phyloP scores from a whole-genome alignment of 148 eudicot genomes.

The Silene latifolia region DNA sequence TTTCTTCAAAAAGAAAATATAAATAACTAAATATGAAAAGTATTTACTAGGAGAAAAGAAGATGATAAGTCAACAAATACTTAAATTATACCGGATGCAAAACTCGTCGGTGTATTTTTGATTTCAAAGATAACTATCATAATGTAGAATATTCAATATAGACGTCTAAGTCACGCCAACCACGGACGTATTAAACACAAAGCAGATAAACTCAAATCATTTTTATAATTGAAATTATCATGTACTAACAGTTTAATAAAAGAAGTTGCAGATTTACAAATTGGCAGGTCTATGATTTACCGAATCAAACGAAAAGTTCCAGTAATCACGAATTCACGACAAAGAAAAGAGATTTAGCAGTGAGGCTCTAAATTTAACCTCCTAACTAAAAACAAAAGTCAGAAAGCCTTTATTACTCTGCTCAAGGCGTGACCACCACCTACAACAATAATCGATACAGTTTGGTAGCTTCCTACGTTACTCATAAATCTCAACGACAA shows the following conservation, averaged over 20 bases:
- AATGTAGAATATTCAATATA: not conserved
- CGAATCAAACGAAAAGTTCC: not conserved
- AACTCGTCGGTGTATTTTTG: not conserved
- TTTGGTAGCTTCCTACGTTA: not conserved
- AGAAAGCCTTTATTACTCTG: constrained; percentile 3
- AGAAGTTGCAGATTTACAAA: not conserved
- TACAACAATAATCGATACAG: not conserved
- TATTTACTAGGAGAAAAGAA: not conserved
- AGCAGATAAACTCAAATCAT: constrained; percentile 13
- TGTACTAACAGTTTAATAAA: not conserved
- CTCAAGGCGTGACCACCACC: not conserved
- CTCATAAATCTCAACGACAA: not conserved
- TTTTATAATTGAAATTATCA: not conserved
- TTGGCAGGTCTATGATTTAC: not conserved
- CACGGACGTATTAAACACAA: not conserved
- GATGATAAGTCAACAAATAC: constrained; percentile 3
- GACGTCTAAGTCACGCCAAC: constrained; percentile 2
- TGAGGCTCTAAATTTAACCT: not conserved
- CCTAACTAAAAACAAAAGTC: not conserved
- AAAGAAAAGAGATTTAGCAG: not conserved
- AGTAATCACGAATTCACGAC: not conserved
- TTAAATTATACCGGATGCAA: not conserved
- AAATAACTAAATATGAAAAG: not conserved
- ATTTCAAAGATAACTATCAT: not conserved
- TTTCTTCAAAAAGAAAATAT: not conserved